Evolutionary conservation across 441 rosid species (phyloP), one percentile per base, ranked within the genome.

Genomic region (Arabidopsis hybrid): DNA sequence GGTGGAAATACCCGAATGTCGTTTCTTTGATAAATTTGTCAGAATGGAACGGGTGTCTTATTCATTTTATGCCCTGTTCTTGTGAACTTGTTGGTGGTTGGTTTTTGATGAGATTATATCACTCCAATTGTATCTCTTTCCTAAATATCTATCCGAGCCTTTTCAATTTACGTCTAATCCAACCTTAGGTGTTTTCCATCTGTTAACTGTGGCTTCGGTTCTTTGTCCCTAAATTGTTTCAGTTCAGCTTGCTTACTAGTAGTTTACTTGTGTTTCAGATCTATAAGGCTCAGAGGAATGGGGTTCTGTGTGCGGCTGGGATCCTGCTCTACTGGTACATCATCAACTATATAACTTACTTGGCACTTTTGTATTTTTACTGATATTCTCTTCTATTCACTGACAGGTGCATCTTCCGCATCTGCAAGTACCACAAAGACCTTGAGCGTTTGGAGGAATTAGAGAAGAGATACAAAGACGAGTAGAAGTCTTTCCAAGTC

Each of bases 261-360:
- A 26, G 4, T 3, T 26, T 49, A 32, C 3, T 6, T 70, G 61
- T 69, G 55, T 69, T 61, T 64, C 85, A 93, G 98, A 81, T 91
- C 71, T 91, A 86, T 87, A 93, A 93, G 83, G 81, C 96, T 73
- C 91, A 93, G 77, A 84, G 93, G 83, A 93, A 93, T 59, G 90
- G 84, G 71, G 83, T 91, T 69, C 79, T 93, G 3, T 91, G 98
- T 60, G 81, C 81, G 67, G 77, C 84, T 61, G 93, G 91, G 40
- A 85, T 91, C 73, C 78, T 91, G 69, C 93, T 93, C 39, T 93
- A 93, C 78, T 93, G 97, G 98, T 93, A 87, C 10, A 60, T 43
- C 55, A 58, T 60, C 35, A 47, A 16, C 56, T 26, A 21, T 21
- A 21, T 26, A 26, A 26, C 4, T 26, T 0, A 26, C 36, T 56